These are phyloP conservation scores for Kodamaea sp. DNA, from an alignment of 1,139 yeast genomes.

Conservation along the genomic window DNA sequence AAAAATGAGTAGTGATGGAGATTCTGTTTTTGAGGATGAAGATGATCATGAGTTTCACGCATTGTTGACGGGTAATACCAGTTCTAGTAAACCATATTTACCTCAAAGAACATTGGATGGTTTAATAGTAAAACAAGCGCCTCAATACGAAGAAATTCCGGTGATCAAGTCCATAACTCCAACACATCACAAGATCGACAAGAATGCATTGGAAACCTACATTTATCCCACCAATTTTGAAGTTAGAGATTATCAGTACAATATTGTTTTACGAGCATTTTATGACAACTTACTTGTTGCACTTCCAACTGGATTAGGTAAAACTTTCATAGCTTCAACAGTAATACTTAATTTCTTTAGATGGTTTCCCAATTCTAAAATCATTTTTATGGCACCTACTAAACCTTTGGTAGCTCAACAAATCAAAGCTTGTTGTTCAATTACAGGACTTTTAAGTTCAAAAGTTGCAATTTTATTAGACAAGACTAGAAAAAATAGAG, in stretches of 20 bases:
- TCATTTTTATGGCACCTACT: slow-evolving; percentile 95
- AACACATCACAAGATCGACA: slow-evolving; percentile 51
- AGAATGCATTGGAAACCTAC: slow-evolving; percentile 45
- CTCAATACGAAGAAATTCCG: slow-evolving; percentile 2
- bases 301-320: slow-evolving; percentile 95
- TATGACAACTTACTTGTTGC: slow-evolving; percentile 80
- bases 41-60: slow-evolving; percentile 12
- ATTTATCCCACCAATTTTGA: slow-evolving; percentile 85
- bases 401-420: slow-evolving; percentile 97
- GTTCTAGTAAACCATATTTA: slow-evolving; percentile 3
- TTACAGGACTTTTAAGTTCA: slow-evolving; percentile 74
- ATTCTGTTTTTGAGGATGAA: slow-evolving; percentile 10
- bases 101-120: slow-evolving; percentile 15
- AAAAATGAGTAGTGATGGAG: slow-evolving; percentile 6
- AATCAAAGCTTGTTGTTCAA: slow-evolving; percentile 85
- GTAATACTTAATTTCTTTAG: slow-evolving; percentile 86
- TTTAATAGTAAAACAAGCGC: slow-evolving; percentile 2
- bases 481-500: slow-evolving; percentile 59
- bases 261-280: slow-evolving; percentile 70
- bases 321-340: slow-evolving; percentile 92
- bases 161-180: slow-evolving; percentile 17
- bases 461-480: slow-evolving; percentile 83
- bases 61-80: slow-evolving; percentile 1
- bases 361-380: slow-evolving; percentile 77
- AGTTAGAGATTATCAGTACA: slow-evolving; percentile 82